Percentiles rank a stretch among this genome's conserved stretches.
Conservation (phyloP, 805 yeast species). For the Starmera caribaea region DNA sequence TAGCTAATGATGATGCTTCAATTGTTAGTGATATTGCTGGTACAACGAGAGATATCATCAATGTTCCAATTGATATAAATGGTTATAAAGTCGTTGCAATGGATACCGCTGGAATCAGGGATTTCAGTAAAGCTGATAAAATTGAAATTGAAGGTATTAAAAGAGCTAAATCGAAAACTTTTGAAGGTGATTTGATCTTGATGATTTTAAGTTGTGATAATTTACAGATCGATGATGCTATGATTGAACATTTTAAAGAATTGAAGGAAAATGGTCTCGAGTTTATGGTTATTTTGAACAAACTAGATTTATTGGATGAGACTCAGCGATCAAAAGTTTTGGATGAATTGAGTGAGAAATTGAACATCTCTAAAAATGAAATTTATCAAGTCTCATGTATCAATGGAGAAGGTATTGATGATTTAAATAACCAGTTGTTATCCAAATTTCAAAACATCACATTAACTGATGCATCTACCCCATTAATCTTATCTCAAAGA, state of each 20-base stretch:
- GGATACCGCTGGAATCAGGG: conserved; percentile 89
- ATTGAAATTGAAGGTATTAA: conserved; percentile 77
- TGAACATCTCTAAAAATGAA: conserved; percentile 12
- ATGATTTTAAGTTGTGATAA: conserved; percentile 47
- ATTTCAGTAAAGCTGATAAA: conserved; percentile 32
- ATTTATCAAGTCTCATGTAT: conserved; percentile 50
- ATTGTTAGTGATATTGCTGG: conserved; percentile 90
- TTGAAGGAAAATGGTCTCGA: conserved; percentile 22
- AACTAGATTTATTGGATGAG: conserved; percentile 37
- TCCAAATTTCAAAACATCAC: conserved; percentile 39
- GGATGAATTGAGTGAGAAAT: conserved; percentile 12
- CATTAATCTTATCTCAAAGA: conserved; percentile 65
- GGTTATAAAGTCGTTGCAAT: conserved; percentile 81
- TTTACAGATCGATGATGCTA: conserved; percentile 24
- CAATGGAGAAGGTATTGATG: conserved; percentile 43
- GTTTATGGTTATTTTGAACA: conserved; percentile 41
- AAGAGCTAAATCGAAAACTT: conserved; percentile 56
- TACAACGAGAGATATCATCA: conserved; percentile 85
- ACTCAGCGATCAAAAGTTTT: conserved; percentile 13
- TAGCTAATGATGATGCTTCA: conserved; percentile 75
- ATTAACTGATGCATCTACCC: conserved; percentile 42
- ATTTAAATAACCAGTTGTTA: conserved; percentile 33
- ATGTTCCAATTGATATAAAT: conserved; percentile 66
- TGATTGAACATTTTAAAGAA: conserved; percentile 28
- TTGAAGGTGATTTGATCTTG: conserved; percentile 57